Conservation (phyloP, 768 basidiomycete genomes). For the Terana coerulea region DNA sequence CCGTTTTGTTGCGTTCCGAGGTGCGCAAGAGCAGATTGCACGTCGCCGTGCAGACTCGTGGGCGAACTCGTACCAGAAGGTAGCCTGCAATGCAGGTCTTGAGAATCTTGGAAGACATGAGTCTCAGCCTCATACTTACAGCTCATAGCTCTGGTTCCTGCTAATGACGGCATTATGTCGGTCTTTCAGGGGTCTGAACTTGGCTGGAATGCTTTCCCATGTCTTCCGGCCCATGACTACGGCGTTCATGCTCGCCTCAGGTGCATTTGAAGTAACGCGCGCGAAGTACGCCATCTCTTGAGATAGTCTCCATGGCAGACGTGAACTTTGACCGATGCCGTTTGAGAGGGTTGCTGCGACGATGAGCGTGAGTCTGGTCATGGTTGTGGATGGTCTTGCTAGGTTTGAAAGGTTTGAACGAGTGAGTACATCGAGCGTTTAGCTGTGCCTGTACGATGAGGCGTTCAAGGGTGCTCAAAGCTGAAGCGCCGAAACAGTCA, state of each 20-base stretch:
- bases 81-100: not conserved
- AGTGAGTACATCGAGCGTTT: not conserved
- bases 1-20: constrained; percentile 5
- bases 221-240: constrained; percentile 96
- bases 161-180: constrained; percentile 79
- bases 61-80: not conserved
- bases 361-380: constrained; percentile 81
- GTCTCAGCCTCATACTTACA: constrained; percentile 44
- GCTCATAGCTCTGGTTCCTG: constrained; percentile 49
- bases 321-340: constrained; percentile 78
- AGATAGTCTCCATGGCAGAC: constrained; percentile 85
- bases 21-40: constrained; percentile 4
- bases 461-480: not conserved
- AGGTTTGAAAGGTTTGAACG: not conserved
- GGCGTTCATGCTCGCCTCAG: constrained; percentile 56
- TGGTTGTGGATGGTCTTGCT: constrained; percentile 22
- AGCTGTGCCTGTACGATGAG: not conserved
- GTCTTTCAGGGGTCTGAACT: constrained; percentile 74
- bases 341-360: constrained; percentile 86
- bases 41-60: not conserved
- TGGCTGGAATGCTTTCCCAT: constrained; percentile 93
- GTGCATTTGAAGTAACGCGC: constrained; percentile 63
- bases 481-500: too few relatives aligned
- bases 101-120: not conserved
- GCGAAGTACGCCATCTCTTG: constrained; percentile 93